phyloP scores from a whole-genome alignment of 192 early-diverging fungal species.

The Backusella tuberculispora region DNA sequence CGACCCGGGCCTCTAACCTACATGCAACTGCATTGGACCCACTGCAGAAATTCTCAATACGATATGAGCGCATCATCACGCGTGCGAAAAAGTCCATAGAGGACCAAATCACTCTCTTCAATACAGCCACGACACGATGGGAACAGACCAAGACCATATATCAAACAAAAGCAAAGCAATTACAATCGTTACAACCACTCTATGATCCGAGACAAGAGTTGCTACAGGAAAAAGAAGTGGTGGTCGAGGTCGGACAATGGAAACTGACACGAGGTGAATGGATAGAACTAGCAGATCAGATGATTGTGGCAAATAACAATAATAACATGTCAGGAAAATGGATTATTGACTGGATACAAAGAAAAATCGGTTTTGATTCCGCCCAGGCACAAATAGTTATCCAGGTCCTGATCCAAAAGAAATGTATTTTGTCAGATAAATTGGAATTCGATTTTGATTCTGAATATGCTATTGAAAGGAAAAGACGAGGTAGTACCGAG shows the following conservation, averaged over 20 bases:
- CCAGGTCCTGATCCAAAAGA: background rate
- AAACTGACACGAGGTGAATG: slow-evolving; percentile 1
- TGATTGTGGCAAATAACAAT: background rate
- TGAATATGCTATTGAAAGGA: background rate
- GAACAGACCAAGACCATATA: slow-evolving; percentile 8
- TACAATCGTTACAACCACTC: background rate
- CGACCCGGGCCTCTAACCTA: slow-evolving; percentile 46
- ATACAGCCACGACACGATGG: background rate
- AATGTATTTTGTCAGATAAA: background rate
- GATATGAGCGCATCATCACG: slow-evolving; percentile 26
- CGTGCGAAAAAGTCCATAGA: slow-evolving; percentile 17
- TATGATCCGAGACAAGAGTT: background rate
- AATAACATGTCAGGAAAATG: background rate
- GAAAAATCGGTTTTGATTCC: background rate
- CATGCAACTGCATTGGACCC: slow-evolving; percentile 37
- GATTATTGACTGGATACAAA: background rate
- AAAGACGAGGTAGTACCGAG: background rate
- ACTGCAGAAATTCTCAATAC: slow-evolving; percentile 10
- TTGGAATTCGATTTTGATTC: background rate
- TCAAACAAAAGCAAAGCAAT: background rate
- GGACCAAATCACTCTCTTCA: slow-evolving; percentile 20
- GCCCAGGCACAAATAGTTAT: background rate
- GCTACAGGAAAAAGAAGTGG: background rate
- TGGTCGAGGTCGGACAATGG: background rate
- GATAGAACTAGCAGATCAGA: background rate